Percentiles rank a stretch among this genome's conserved stretches.
These are phyloP conservation scores for Claviceps capensis DNA, from an alignment of 2,329 filamentous ascomycete genomes.

Conservation along the genomic window DNA sequence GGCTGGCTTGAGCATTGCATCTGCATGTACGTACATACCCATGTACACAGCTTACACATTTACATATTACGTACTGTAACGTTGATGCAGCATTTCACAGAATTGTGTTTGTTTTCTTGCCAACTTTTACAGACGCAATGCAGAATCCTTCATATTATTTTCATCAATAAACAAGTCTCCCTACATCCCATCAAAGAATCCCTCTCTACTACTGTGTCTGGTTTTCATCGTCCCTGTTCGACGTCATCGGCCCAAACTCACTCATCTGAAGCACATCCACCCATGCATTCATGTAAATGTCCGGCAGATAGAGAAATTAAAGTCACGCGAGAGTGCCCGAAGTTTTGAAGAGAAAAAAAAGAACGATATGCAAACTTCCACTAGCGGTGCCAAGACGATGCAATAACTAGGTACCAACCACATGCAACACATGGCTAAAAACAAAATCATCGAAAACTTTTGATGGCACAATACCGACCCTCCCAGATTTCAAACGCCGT, in stretches of 20 bases:
- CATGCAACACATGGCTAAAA: not conserved
- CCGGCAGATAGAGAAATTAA: too few species aligned
- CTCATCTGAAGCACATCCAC: not conserved
- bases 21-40: too few species aligned
- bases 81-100: not conserved
- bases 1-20: not conserved
- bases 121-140: not conserved
- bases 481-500: constrained; percentile 1
- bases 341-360: not conserved
- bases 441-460: constrained; percentile 1
- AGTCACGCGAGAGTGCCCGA: not conserved
- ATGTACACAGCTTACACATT: too few species aligned
- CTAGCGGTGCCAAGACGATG: not conserved
- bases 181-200: too few species aligned
- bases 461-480: not conserved
- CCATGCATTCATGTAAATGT: too few species aligned
- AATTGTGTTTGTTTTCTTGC: not conserved
- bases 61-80: too few species aligned
- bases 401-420: not conserved
- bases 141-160: too few species aligned
- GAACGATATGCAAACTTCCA: not conserved
- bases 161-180: too few species aligned
- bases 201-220: not conserved
- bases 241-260: not conserved
- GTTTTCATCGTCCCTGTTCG: not conserved